Percentiles rank a stretch among this genome's conserved stretches.
These are phyloP conservation scores for Cryphonectria carpinicola DNA, from an alignment of 2,329 filamentous ascomycete species.

Conservation along the genomic window DNA sequence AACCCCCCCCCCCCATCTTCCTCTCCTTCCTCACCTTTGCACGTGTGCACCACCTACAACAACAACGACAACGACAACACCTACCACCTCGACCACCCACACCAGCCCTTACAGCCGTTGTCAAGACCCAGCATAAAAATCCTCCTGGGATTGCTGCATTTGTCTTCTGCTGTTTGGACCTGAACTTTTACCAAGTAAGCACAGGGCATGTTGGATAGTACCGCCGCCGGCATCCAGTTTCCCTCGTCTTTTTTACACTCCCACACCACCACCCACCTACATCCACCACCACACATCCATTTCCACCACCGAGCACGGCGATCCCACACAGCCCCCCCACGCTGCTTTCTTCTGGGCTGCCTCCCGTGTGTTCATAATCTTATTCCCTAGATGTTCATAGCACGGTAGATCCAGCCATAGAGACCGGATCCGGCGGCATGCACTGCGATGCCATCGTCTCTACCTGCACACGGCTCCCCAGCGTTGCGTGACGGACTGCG, in stretches of 20 bases:
- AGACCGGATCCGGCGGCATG: conserved; percentile 18
- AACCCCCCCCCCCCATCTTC: not conserved
- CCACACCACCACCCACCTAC: not conserved
- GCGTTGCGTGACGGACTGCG: conserved; percentile 26
- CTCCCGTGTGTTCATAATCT: not conserved
- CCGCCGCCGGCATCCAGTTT: not conserved
- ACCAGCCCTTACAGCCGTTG: not conserved
- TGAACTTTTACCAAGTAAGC: not conserved
- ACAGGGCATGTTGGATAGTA: not conserved
- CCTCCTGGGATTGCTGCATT: not conserved
- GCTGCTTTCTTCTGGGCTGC: not conserved
- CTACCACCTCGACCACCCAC: not conserved
- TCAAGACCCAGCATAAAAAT: not conserved
- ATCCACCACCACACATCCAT: not conserved
- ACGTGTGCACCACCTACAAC: not conserved
- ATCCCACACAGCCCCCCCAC: conserved; percentile 2
- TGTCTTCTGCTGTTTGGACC: not conserved
- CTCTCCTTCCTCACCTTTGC: conserved; percentile 6
- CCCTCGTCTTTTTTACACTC: not conserved
- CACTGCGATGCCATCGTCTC: conserved; percentile 30
- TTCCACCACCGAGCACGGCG: not conserved
- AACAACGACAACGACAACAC: not conserved
- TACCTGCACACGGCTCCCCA: conserved; percentile 27
- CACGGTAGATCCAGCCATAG: not conserved
- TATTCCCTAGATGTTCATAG: not conserved